Evolutionary conservation across 139 green algal genomes (phyloP).

Genomic region (Closterium sp.): DNA sequence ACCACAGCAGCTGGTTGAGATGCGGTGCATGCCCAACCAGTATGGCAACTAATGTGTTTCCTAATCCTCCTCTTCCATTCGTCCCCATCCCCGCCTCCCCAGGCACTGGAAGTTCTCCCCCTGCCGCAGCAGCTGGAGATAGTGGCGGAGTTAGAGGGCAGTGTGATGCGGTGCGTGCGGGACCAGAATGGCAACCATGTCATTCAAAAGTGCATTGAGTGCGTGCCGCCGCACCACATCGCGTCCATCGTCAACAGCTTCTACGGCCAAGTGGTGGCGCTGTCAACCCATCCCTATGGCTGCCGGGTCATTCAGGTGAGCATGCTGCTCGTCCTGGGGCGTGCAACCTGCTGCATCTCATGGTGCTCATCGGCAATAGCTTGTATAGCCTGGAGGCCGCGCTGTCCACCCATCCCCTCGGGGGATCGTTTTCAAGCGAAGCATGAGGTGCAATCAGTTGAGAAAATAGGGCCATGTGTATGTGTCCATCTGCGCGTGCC

Average conservation of each 20-base stretch:
- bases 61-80: too few relatives aligned
- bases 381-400: too few relatives aligned
- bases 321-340: too few relatives aligned
- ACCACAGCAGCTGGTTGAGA: too few relatives aligned
- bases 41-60: too few relatives aligned
- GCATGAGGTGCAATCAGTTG: too few relatives aligned
- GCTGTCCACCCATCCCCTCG: too few relatives aligned
- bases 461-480: too few relatives aligned
- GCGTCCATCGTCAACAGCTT: constrained; percentile 71
- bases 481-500: too few relatives aligned
- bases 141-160: constrained; percentile 66
- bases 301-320: constrained; percentile 87
- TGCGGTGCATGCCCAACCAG: too few relatives aligned
- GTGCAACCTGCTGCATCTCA: background rate
- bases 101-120: constrained; percentile 57
- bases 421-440: too few relatives aligned
- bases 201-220: constrained; percentile 90
- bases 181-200: constrained; percentile 98
- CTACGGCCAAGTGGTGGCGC: constrained; percentile 65
- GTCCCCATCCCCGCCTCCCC: background rate
- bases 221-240: constrained; percentile 67
- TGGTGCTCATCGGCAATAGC: background rate
- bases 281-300: constrained; percentile 86
- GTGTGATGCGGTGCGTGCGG: constrained; percentile 72
- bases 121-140: constrained; percentile 49